Percentiles rank a stretch among this genome's conserved stretches.
phyloP scores from a whole-genome alignment of 768 basidiomycete genomes.

The Panaeolus cyanescens region DNA sequence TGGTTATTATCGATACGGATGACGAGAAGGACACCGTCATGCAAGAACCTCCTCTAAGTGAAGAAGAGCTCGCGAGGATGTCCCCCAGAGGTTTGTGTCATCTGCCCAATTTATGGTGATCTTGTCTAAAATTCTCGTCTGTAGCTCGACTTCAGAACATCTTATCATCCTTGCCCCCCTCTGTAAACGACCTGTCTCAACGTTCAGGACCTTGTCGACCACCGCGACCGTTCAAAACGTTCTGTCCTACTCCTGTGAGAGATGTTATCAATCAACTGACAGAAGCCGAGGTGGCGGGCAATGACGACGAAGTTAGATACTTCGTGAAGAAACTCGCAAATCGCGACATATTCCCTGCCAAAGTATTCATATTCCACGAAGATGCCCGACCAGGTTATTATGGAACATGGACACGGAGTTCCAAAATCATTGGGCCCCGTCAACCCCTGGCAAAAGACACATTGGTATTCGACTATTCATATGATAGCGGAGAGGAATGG shows the following conservation, averaged over 20 bases:
- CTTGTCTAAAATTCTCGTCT: neutral
- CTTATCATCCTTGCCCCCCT: slow-evolving; percentile 33
- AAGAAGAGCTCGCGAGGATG: slow-evolving; percentile 31
- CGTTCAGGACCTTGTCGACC: slow-evolving; percentile 9
- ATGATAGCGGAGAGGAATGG: slow-evolving; percentile 98
- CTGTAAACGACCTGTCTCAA: slow-evolving; percentile 19
- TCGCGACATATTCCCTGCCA: slow-evolving; percentile 65
- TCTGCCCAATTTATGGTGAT: too few relatives aligned
- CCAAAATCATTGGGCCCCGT: slow-evolving; percentile 77
- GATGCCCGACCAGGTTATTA: slow-evolving; percentile 91
- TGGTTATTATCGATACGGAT: slow-evolving; percentile 65
- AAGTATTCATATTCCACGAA: slow-evolving; percentile 80
- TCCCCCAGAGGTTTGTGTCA: slow-evolving; percentile 41
- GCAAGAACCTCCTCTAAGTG: slow-evolving; percentile 18
- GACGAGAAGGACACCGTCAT: slow-evolving; percentile 32
- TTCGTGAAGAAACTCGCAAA: slow-evolving; percentile 64
- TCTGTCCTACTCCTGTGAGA: slow-evolving; percentile 37
- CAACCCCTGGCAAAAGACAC: slow-evolving; percentile 81
- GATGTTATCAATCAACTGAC: slow-evolving; percentile 62
- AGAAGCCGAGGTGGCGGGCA: slow-evolving; percentile 78
- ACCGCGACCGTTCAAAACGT: slow-evolving; percentile 34
- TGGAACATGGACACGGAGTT: slow-evolving; percentile 91
- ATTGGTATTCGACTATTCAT: slow-evolving; percentile 80
- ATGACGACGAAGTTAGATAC: slow-evolving; percentile 67
- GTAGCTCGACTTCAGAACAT: slow-evolving; percentile 39